Base-by-base conservation (phyloP, 768 basidiomycete species). In the Antrodiella citrinella region DNA sequence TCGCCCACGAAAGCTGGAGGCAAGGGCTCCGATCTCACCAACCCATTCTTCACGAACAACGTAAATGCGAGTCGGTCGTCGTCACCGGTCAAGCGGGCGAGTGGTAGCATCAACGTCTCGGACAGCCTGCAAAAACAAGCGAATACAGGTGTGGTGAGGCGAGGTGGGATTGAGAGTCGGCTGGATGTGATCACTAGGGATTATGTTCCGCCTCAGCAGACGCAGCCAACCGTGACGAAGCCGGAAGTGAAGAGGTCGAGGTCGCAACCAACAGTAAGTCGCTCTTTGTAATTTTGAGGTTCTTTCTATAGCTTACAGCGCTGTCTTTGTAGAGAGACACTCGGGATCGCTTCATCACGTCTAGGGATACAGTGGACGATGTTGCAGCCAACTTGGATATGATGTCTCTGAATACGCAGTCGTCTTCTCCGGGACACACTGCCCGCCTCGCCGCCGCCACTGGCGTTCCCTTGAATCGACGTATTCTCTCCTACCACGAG, bases 401-500 rank as follows among this genome's bases (percentile, higher is more conserved):
- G 55, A 70, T 84, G 67, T 67, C 76, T 50, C 65, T 83, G 57
- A 80, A 82, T 62, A 68, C 80, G 0, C 70, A 74, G 40, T 69
- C 75, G 1, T 69, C 75, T 11, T 90, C 88, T 0, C 87, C 87
- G 1, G 79, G 82, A 0, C 89, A 91, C 60, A 86, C 87, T 0
- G 84, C 86, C 10, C 78, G 89, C 38, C 76, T 91, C 18, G 84
- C 79, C 4, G 81, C 76, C 0, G 88, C 89, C 1, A 78, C 86
- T 0, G 88, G 87, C 19, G 76, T 91, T 12, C 81, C 84, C 9
- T 65, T 87, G 47, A 87, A 85, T 59, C 80, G 84, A 20, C 85
- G 92, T 26, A 85, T 96, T 46, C 77, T 96, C 4, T 84, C 87
- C 4, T 96, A 92, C 66, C 86, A 91, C 63, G 91, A 93, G 62